Evolutionary conservation across 371 early-diverging fungal species (phyloP).

Genomic region (Mortierella sp.): DNA sequence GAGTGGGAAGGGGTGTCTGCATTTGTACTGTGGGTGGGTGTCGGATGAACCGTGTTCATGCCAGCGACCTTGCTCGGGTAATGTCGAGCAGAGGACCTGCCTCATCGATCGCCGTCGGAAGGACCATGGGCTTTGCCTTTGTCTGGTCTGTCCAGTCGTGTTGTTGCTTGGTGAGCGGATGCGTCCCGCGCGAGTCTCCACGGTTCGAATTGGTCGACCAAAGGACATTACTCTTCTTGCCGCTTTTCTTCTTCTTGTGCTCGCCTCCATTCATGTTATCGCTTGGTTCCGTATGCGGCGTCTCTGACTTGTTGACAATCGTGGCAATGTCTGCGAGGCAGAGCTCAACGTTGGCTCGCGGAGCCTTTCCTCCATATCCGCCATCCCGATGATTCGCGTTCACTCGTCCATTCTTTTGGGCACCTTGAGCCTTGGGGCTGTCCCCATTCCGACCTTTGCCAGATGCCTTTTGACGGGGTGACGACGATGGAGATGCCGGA

Average conservation of each 20-base stretch:
- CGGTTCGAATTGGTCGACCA: constrained; percentile 53
- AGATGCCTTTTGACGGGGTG: constrained; percentile 16
- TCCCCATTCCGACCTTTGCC: constrained; percentile 9
- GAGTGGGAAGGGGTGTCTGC: too few species aligned
- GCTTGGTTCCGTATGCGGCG: background rate
- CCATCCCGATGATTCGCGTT: constrained; percentile 15
- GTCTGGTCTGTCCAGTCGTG: background rate
- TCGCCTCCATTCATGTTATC: constrained; percentile 5
- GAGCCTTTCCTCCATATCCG: constrained; percentile 13
- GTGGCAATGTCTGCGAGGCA: constrained; percentile 49
- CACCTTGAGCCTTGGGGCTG: constrained; percentile 11
- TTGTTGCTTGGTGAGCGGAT: constrained; percentile 6
- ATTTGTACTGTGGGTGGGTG: too few species aligned
- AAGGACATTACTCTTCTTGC: constrained; percentile 25
- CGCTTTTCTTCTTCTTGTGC: constrained; percentile 28
- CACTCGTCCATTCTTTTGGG: constrained; percentile 26
- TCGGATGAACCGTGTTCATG: too few species aligned
- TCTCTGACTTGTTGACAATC: constrained; percentile 19
- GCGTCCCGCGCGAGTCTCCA: constrained; percentile 23
- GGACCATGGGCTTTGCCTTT: background rate
- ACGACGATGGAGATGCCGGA: background rate
- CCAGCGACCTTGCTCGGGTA: background rate
- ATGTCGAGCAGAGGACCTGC: constrained; percentile 13
- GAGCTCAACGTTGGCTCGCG: constrained; percentile 38
- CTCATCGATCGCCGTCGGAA: constrained; percentile 1